Conservation (phyloP, 2,329 filamentous ascomycete genomes). For the Paramyrothecium sp. region DNA sequence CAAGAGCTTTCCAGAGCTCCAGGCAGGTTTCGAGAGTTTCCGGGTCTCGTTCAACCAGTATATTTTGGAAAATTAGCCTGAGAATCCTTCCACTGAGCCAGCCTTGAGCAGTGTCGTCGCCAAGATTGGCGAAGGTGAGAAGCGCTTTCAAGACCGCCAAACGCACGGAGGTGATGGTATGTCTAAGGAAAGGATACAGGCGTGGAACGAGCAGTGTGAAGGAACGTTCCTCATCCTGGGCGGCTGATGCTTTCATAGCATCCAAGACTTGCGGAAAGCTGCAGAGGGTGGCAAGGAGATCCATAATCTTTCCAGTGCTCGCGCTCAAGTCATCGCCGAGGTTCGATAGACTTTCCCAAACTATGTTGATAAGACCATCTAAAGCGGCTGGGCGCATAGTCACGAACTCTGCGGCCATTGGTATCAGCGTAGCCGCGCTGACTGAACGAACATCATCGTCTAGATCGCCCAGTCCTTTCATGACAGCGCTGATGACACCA, state of each 20-base stretch:
- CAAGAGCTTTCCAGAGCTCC: conserved; percentile 81
- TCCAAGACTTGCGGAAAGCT: conserved; percentile 89
- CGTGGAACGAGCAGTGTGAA: conserved; percentile 91
- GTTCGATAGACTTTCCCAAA: conserved; percentile 96
- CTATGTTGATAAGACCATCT: conserved; percentile 82
- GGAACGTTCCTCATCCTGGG: conserved; percentile 78
- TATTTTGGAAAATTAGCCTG: conserved; percentile 89
- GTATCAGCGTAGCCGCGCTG: conserved; percentile 94
- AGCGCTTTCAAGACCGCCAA: conserved; percentile 90
- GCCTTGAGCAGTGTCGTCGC: conserved; percentile 74
- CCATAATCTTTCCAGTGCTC: conserved; percentile 98
- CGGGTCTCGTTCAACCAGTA: conserved; percentile 88
- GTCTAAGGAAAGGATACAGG: conserved; percentile 91
- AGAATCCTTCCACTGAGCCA: conserved; percentile 92
- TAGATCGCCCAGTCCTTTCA: conserved; percentile 86
- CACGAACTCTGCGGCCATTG: conserved; percentile 94
- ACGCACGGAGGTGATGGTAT: conserved; percentile 95
- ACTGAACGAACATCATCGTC: conserved; percentile 97
- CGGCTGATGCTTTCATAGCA: conserved; percentile 89
- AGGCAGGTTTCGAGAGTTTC: conserved; percentile 79
- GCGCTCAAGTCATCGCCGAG: conserved; percentile 96
- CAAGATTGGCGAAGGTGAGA: conserved; percentile 87
- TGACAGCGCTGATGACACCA: conserved; percentile 86
- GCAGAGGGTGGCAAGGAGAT: conserved; percentile 91
- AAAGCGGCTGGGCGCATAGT: conserved; percentile 76